Conservation (phyloP, 78 protist genomes). For the Emiliania huxleyi region DNA sequence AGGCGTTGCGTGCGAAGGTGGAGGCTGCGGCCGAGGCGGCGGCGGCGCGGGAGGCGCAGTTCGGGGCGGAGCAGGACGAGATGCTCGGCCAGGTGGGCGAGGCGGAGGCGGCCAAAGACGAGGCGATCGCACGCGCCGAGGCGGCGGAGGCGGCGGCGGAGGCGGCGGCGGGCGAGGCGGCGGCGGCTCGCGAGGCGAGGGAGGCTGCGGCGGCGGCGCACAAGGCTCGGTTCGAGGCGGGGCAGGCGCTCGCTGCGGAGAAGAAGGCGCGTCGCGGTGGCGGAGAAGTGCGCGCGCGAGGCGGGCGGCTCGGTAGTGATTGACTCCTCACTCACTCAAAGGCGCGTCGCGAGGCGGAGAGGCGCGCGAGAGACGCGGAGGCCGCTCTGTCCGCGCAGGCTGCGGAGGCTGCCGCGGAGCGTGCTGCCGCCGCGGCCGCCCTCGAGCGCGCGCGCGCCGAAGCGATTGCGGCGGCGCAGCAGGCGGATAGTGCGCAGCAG, state of each 20-base stretch:
- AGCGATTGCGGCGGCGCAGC: background rate
- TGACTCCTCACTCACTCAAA: too few relatives aligned
- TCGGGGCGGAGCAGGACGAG: background rate
- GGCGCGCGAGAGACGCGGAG: background rate
- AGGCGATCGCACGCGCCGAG: background rate
- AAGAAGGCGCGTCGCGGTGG: background rate
- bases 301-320: too few relatives aligned
- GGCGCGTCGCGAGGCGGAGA: background rate
- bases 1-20: too few relatives aligned
- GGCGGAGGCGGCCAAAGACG: background rate
- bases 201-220: background rate
- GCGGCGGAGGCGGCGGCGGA: background rate
- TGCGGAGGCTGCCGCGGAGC: background rate
- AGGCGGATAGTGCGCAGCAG: background rate
- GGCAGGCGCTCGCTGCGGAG: background rate
- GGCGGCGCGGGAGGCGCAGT: background rate
- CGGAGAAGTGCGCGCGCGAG: background rate
- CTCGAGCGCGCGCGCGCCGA: background rate
- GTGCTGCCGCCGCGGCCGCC: background rate
- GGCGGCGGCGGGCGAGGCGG: background rate
- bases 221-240: background rate
- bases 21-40: background rate
- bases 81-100: background rate
- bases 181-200: background rate
- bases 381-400: background rate